Conservation (phyloP, 1,284 basidiomycete genomes). For the Cutaneotrichosporon sp. region DNA sequence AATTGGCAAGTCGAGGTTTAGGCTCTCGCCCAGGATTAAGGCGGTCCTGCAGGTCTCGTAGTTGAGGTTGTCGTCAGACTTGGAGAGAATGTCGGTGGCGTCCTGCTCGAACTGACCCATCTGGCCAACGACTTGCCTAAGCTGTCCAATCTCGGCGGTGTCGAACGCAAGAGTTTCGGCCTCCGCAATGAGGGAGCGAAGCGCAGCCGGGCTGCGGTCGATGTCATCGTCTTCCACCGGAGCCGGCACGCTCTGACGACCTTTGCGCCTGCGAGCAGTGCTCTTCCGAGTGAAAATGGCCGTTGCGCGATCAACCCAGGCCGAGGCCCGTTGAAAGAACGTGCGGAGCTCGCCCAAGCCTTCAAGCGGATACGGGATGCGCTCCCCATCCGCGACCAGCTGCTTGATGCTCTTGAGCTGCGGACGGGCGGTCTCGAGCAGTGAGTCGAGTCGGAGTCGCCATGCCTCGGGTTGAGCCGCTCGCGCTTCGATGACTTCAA, state of each 20-base stretch:
- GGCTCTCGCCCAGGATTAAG: constrained; percentile 44
- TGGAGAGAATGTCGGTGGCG: constrained; percentile 35
- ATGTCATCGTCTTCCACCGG: constrained; percentile 30
- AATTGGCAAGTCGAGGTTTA: constrained; percentile 49
- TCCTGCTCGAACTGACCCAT: constrained; percentile 43
- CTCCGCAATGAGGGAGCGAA: constrained; percentile 38
- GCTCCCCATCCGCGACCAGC: constrained; percentile 80
- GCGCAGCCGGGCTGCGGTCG: constrained; percentile 36
- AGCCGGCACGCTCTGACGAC: constrained; percentile 31
- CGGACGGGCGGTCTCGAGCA: constrained; percentile 71
- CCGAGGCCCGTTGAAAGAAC: constrained; percentile 75
- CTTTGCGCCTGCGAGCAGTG: constrained; percentile 37
- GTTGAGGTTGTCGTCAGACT: constrained; percentile 38
- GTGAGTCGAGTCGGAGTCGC: constrained; percentile 67
- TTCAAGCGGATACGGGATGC: constrained; percentile 69
- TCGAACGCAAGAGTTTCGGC: constrained; percentile 49
- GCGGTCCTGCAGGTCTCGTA: constrained; percentile 38
- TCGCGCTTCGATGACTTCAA: constrained; percentile 65
- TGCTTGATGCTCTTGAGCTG: constrained; percentile 71
- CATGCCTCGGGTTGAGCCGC: constrained; percentile 73
- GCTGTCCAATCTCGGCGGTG: constrained; percentile 46
- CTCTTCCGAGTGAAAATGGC: constrained; percentile 41
- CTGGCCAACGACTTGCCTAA: constrained; percentile 38
- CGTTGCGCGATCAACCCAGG: constrained; percentile 64
- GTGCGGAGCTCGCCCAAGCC: constrained; percentile 71